A percentile compares a stretch with the other conserved stretches of the same genome.
These are phyloP conservation scores for Pyrenula massariospora DNA, from an alignment of 495 filamentous ascomycete genomes.

Conservation along the genomic window DNA sequence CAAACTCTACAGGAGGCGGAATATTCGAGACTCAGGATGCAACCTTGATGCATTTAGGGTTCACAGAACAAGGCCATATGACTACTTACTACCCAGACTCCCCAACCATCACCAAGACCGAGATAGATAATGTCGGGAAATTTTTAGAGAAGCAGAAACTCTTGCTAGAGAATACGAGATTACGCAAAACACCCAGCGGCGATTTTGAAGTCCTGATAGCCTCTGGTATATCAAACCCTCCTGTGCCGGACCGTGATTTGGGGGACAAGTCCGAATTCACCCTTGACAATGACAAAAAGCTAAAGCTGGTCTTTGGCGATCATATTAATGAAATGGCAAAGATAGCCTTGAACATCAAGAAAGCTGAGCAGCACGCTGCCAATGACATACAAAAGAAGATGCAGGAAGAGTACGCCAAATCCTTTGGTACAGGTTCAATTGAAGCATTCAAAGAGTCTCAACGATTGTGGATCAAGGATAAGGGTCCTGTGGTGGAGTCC, in stretches of 20 bases:
- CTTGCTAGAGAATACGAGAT: slow-evolving; percentile 76
- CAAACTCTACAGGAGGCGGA: slow-evolving; percentile 40
- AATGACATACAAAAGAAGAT: slow-evolving; percentile 82
- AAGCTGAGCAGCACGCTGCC: slow-evolving; percentile 62
- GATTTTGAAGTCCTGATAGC: slow-evolving; percentile 79
- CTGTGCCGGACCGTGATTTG: slow-evolving; percentile 53
- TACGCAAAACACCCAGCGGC: slow-evolving; percentile 60
- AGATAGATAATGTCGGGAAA: slow-evolving; percentile 60
- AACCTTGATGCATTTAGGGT: slow-evolving; percentile 73
- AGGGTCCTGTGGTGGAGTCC: slow-evolving; percentile 76
- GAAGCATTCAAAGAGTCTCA: slow-evolving; percentile 85
- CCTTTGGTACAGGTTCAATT: slow-evolving; percentile 76
- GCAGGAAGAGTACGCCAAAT: slow-evolving; percentile 71
- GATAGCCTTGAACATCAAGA: slow-evolving; percentile 56
- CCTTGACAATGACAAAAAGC: slow-evolving; percentile 58
- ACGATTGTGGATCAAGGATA: slow-evolving; percentile 84
- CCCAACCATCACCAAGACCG: slow-evolving; percentile 69
- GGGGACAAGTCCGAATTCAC: slow-evolving; percentile 53
- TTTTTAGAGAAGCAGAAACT: slow-evolving; percentile 66
- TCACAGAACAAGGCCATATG: slow-evolving; percentile 70
- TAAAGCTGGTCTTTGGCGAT: slow-evolving; percentile 77
- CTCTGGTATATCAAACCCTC: slow-evolving; percentile 48
- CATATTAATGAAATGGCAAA: slow-evolving; percentile 69
- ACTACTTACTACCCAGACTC: slow-evolving; percentile 90
- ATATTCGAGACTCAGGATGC: slow-evolving; percentile 60